These are phyloP conservation scores for Saraca asoca DNA, from an alignment of 331 rosid species.

Conservation along the genomic window DNA sequence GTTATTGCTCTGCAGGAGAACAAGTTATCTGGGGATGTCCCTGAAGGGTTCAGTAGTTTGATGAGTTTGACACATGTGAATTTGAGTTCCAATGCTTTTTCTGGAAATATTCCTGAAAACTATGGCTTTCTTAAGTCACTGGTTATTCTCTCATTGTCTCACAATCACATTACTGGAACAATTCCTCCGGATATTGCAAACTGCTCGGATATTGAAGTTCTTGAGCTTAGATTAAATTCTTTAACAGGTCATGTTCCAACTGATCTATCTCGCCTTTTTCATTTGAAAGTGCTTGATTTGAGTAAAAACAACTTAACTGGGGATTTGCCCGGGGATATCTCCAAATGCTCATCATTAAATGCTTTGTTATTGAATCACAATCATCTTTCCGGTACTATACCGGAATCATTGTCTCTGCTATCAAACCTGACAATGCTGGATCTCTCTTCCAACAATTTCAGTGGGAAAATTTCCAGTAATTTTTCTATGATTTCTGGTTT, in stretches of 20 bases:
- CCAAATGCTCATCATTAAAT: slow-evolving; percentile 59
- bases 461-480: slow-evolving; percentile 65
- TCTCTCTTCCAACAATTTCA: slow-evolving; percentile 79
- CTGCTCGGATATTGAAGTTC: slow-evolving; percentile 60
- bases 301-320: slow-evolving; percentile 72
- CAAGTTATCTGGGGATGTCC: slow-evolving; percentile 67
- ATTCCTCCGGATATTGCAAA: slow-evolving; percentile 82
- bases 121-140: slow-evolving; percentile 81
- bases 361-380: slow-evolving; percentile 58
- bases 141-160: slow-evolving; percentile 67
- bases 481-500: slow-evolving; percentile 56
- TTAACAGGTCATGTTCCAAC: slow-evolving; percentile 59
- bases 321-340: slow-evolving; percentile 64
- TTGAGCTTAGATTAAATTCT: slow-evolving; percentile 66
- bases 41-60: slow-evolving; percentile 95
- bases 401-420: slow-evolving; percentile 59
- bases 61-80: slow-evolving; percentile 66
- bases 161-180: slow-evolving; percentile 60
- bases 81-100: slow-evolving; percentile 71
- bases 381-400: slow-evolving; percentile 68
- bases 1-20: slow-evolving; percentile 79
- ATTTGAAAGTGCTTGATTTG: slow-evolving; percentile 66
- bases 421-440: slow-evolving; percentile 59
- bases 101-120: slow-evolving; percentile 77
- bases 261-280: slow-evolving; percentile 64